Conservation (phyloP, 208 protist genomes). For the Leishmania gerbilli region DNA sequence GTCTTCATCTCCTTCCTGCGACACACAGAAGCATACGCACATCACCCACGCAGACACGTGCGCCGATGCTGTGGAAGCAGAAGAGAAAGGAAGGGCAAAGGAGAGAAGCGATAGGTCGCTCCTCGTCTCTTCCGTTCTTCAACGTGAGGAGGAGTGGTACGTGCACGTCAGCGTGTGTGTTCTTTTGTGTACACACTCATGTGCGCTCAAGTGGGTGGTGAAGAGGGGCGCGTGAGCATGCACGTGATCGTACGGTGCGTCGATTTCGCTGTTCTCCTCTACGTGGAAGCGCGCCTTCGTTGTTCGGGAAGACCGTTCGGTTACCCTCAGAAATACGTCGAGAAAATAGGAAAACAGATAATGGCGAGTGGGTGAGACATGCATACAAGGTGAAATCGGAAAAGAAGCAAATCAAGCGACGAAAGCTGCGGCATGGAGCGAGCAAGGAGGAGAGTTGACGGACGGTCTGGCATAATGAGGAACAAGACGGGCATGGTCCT, state of each 20-base stretch:
- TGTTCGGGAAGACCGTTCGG: neutral
- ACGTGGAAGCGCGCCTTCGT: neutral
- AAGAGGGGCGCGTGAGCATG: neutral
- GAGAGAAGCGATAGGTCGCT: neutral
- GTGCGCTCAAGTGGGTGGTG: neutral
- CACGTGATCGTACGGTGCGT: neutral
- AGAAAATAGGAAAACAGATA: neutral
- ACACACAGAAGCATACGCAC: neutral
- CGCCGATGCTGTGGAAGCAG: neutral
- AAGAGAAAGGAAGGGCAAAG: neutral
- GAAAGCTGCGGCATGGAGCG: slow-evolving; percentile 3
- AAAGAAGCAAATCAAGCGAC: neutral
- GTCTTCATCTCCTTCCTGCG: neutral
- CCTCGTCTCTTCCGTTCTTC: neutral
- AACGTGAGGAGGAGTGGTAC: neutral
- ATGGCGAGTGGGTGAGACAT: neutral
- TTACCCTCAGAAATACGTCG: neutral
- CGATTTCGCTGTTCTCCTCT: neutral
- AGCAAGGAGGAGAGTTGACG: neutral
- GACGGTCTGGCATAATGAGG: neutral
- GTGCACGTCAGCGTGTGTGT: slow-evolving; percentile 1
- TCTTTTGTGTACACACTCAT: neutral
- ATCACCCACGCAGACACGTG: neutral
- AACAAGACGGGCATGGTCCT: neutral
- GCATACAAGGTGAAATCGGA: neutral